These are phyloP conservation scores for Acacia crassicarpa DNA, from an alignment of 306 rosid genomes.

Conservation along the genomic window DNA sequence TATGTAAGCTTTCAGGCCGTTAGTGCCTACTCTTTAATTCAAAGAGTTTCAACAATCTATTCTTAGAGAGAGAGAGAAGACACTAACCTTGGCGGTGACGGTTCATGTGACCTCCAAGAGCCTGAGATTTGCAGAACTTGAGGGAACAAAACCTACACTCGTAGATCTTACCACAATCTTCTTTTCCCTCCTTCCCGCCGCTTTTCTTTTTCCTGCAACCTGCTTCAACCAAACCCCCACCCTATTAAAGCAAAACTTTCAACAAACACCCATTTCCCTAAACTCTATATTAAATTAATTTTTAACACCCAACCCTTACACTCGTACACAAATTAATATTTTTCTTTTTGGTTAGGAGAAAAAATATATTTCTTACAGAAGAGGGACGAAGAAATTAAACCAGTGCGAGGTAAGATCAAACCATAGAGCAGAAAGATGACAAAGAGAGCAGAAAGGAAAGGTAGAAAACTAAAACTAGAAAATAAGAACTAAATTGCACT, in stretches of 20 bases:
- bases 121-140: conserved; percentile 99
- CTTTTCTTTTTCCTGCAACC: conserved; percentile 83
- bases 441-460: not conserved
- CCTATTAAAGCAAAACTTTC: not conserved
- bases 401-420: not conserved
- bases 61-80: not conserved
- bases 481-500: not conserved
- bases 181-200: conserved; percentile 86
- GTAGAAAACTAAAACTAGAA: not conserved
- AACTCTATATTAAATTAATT: not conserved
- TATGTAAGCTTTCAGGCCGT: no score
- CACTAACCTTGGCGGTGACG: conserved; percentile 97
- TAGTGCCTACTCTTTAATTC: no score
- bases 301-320: not conserved
- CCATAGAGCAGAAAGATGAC: not conserved
- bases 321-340: not conserved
- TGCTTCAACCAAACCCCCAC: conserved; percentile 55
- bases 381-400: not conserved
- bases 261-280: not conserved
- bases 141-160: conserved; percentile 99
- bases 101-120: conserved; percentile 99
- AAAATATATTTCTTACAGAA: not conserved
- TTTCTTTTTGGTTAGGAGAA: not conserved
- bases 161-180: conserved; percentile 38
- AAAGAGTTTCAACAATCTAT: no score